These are phyloP conservation scores for Aspergillus transmontanensis DNA, from an alignment of 2,329 filamentous ascomycete genomes.

Conservation along the genomic window DNA sequence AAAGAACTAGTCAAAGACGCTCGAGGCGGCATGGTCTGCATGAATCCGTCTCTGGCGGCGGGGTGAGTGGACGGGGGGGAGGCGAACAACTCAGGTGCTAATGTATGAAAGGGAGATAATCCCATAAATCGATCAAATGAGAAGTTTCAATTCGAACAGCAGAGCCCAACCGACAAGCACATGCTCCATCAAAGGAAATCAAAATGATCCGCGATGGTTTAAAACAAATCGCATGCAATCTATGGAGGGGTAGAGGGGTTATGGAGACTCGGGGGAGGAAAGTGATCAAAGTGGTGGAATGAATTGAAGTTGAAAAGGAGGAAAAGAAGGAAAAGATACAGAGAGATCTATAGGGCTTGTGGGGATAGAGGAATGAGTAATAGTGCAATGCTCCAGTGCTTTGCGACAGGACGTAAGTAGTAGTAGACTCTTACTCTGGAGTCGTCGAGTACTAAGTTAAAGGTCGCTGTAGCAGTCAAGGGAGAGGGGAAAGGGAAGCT, in stretches of 20 bases:
- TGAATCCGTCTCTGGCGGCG: constrained; percentile 33
- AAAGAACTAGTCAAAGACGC: constrained; percentile 86
- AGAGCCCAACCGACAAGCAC: constrained; percentile 12
- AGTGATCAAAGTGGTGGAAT: neutral
- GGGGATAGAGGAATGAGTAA: constrained; percentile 12
- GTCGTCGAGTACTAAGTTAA: constrained; percentile 1
- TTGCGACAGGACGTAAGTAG: neutral
- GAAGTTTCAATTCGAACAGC: constrained; percentile 17
- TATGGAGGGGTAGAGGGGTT: constrained; percentile 7
- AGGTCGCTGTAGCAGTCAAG: neutral
- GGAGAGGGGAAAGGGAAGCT: constrained; percentile 2
- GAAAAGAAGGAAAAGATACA: constrained; percentile 4
- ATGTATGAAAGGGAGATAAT: constrained; percentile 3
- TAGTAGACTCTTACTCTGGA: neutral
- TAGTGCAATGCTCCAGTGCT: constrained; percentile 11
- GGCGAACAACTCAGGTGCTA: constrained; percentile 14
- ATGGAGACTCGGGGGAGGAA: neutral
- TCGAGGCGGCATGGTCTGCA: constrained; percentile 80
- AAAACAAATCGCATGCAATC: neutral
- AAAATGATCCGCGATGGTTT: neutral
- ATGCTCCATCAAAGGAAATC: constrained; percentile 16
- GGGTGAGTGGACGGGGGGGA: constrained; percentile 14
- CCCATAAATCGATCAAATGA: constrained; percentile 11
- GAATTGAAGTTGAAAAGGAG: constrained; percentile 1
- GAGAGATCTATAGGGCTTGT: constrained; percentile 2